phyloP scores from a whole-genome alignment of 176 grass and related monocot genomes.

The Aegilops umbellulata region DNA sequence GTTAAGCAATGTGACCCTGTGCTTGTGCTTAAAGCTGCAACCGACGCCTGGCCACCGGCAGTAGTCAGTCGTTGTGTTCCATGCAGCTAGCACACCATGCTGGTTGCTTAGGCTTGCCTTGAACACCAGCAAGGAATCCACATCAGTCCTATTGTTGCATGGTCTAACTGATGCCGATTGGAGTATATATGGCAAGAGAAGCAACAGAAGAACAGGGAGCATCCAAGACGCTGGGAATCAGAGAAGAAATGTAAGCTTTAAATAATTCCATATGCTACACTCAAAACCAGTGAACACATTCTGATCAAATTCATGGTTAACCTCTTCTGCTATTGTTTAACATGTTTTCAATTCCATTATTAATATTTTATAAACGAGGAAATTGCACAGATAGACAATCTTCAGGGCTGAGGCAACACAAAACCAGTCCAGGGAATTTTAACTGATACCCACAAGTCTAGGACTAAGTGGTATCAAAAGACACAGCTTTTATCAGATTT shows the following conservation, averaged over 20 bases:
- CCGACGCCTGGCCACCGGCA: conserved; percentile 9
- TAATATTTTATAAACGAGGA: too few species aligned
- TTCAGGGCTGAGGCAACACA: too few species aligned
- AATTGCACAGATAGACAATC: too few species aligned
- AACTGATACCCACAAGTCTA: too few species aligned
- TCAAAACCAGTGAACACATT: too few species aligned
- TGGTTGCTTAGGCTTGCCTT: not conserved
- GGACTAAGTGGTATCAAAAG: too few species aligned
- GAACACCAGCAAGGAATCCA: not conserved
- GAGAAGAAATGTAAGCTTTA: not conserved
- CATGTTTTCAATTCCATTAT: too few species aligned
- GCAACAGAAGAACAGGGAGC: not conserved
- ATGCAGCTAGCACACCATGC: not conserved
- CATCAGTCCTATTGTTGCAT: not conserved
- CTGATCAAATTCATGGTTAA: not conserved
- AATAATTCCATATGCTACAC: too few species aligned
- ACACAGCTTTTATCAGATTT: too few species aligned
- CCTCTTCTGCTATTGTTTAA: too few species aligned
- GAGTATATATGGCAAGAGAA: not conserved
- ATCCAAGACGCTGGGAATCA: not conserved
- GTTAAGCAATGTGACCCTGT: conserved; percentile 1
- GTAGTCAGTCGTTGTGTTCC: not conserved
- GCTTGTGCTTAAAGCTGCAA: conserved; percentile 19
- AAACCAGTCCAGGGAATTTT: too few species aligned
- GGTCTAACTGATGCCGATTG: not conserved